Percentiles rank a stretch among this genome's conserved stretches.
phyloP scores from a whole-genome alignment of 2,329 filamentous ascomycete species.

The Diaporthe vexans region DNA sequence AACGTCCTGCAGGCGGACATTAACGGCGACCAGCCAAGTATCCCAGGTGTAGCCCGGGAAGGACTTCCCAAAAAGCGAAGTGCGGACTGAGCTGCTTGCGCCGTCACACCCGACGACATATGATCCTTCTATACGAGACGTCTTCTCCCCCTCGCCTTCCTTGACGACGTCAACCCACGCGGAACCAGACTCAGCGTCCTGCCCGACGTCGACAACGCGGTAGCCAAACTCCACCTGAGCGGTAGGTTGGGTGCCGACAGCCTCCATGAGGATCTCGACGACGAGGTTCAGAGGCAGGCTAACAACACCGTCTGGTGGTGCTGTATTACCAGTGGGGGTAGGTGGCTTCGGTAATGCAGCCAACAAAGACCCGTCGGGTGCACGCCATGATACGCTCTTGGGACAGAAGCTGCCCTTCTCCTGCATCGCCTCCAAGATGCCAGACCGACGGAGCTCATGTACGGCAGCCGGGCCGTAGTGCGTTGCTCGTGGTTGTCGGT shows the following conservation, averaged over 20 bases:
- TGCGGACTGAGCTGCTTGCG: constrained; percentile 51
- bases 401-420: constrained; percentile 38
- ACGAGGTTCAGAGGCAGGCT: constrained; percentile 57
- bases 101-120: constrained; percentile 60
- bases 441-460: constrained; percentile 37
- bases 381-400: constrained; percentile 39
- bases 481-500: constrained; percentile 41
- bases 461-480: constrained; percentile 42
- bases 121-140: constrained; percentile 48
- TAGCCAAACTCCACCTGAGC: constrained; percentile 53
- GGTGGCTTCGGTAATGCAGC: constrained; percentile 30
- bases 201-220: constrained; percentile 50
- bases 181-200: constrained; percentile 44
- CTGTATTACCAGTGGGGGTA: not conserved
- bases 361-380: constrained; percentile 34
- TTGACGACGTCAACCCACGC: constrained; percentile 46
- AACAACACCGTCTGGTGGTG: constrained; percentile 49
- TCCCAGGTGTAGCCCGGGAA: constrained; percentile 62
- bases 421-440: constrained; percentile 37
- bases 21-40: constrained; percentile 63
- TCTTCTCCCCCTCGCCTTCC: constrained; percentile 37
- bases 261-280: constrained; percentile 53
- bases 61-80: constrained; percentile 52
- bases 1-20: constrained; percentile 70
- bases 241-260: constrained; percentile 47